These are phyloP conservation scores for Entophlyctis luteolus DNA, from an alignment of 192 early-diverging fungal species.

Conservation along the genomic window DNA sequence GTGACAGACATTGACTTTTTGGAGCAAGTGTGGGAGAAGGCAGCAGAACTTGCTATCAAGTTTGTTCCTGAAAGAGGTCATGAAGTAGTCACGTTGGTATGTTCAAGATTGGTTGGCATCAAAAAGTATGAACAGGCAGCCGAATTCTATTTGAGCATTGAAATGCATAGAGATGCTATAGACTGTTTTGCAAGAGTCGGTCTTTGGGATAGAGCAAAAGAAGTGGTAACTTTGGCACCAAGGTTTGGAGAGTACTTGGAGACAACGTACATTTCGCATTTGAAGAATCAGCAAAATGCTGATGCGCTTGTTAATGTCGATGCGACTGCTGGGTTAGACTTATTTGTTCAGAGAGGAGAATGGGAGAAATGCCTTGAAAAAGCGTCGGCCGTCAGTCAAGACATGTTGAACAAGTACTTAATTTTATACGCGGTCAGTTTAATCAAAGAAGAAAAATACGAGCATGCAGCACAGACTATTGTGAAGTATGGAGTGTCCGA, in stretches of 20 bases:
- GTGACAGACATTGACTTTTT: conserved; percentile 43
- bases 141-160: conserved; percentile 49
- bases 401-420: conserved; percentile 50
- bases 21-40: conserved; percentile 54
- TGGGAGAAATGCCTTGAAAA: conserved; percentile 63
- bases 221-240: conserved; percentile 50
- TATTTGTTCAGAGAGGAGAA: conserved; percentile 53
- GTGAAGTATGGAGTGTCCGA: conserved; percentile 43
- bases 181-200: conserved; percentile 51
- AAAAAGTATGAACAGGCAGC: conserved; percentile 51
- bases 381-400: conserved; percentile 38
- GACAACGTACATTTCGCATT: conserved; percentile 48
- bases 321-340: conserved; percentile 51
- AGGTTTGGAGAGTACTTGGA: conserved; percentile 58
- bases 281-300: conserved; percentile 51
- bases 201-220: conserved; percentile 54
- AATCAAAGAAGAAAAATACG: conserved; percentile 47
- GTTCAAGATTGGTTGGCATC: conserved; percentile 43
- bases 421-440: conserved; percentile 30
- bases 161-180: conserved; percentile 59
- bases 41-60: conserved; percentile 57
- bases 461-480: conserved; percentile 31
- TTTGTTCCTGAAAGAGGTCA: conserved; percentile 53
- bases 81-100: conserved; percentile 48
- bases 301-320: conserved; percentile 55